Evolutionary conservation across 2,329 filamentous ascomycete genomes (phyloP).

Genomic region (Talaromyces sp.): DNA sequence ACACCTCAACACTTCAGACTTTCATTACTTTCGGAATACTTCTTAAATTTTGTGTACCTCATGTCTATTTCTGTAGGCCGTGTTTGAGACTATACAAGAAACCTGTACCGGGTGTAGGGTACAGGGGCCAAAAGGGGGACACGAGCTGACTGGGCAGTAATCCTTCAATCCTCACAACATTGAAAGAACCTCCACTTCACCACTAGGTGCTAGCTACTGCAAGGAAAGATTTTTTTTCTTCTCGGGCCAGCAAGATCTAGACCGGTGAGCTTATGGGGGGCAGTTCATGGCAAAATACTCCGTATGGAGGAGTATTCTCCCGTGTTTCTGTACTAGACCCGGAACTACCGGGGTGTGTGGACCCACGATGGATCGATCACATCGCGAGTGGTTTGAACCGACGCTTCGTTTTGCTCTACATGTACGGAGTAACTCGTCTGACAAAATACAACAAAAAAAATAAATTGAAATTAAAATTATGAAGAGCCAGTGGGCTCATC

Average conservation of each 20-base stretch:
- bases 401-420: no score
- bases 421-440: no score
- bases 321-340: background rate
- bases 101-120: no score
- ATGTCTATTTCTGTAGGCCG: no score
- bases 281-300: background rate
- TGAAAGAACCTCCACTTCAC: background rate
- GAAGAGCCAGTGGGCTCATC: no score
- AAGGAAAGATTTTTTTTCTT: background rate
- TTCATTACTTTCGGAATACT: no score
- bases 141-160: background rate
- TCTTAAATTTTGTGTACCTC: no score
- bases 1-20: no score
- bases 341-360: background rate
- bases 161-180: background rate
- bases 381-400: no score
- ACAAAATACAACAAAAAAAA: no score
- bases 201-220: no score
- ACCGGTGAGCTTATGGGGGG: background rate
- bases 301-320: background rate
- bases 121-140: background rate
- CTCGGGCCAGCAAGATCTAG: background rate
- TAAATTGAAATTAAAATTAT: background rate
- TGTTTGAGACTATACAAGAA: no score
- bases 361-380: conserved; percentile 1